Evolutionary conservation across 768 basidiomycete species (phyloP), one percentile per base, ranked within the genome.

Genomic region (Termitomyces sp.): DNA sequence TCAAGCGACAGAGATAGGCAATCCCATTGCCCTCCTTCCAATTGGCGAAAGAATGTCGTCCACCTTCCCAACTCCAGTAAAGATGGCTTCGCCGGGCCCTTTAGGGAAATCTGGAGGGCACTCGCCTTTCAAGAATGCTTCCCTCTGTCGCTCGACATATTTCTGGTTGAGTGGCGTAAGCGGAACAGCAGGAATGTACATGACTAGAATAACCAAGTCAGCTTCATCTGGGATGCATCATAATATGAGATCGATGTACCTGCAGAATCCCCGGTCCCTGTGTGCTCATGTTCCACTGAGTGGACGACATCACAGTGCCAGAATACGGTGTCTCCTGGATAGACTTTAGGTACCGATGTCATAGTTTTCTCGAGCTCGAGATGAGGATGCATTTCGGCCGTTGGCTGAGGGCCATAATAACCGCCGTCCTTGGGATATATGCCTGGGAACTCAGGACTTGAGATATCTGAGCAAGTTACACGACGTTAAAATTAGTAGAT

Each of bases 151-250:
- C 59, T 76, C 71, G 49, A 92, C 67, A 64, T 92, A 92, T 14
- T 71, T 75, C 41, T 75, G 74, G 68, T 90, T 89, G 63, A 75
- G 74, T 1, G 82, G 80, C 2, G 87, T 90, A 56, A 81, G 73
- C 0, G 88, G 89, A 10, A 87, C 83, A 6, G 89, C 83, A 0
- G 86, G 85, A 53, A 91, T 91, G 62, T 92, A 92, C 83, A 91
- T 88, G 49, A 91, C 89, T 82, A 63, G 4, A 20, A 38, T 10
- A 20, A 10, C 4, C 0, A 50, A 48, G 14, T 65, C 36, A 67
- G 56, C 40, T 28, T 50, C 26, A 9, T 23, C 33, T 30, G 20
- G 8, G 32, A n/a, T n/a, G n/a, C n/a, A n/a, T n/a, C n/a, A n/a
- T n/a, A n/a, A n/a, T n/a, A 55, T 48, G 32, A 41, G 40, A 30